phyloP scores from a whole-genome alignment of 305 asterid species.

The Solanum chacoense region DNA sequence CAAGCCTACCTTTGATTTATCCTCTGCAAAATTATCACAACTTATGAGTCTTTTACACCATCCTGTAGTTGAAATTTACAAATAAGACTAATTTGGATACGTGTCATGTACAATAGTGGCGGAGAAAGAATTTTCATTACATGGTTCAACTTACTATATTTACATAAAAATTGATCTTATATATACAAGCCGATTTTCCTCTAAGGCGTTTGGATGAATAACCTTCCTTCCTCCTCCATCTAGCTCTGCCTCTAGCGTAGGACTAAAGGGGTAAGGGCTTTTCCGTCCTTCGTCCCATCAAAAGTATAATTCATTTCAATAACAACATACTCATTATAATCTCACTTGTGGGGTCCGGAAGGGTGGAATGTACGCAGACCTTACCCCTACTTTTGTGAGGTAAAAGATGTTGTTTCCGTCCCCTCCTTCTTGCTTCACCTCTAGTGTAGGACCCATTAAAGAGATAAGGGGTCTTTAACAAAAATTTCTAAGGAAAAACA shows the following conservation, averaged over 20 bases:
- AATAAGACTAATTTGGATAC: not conserved
- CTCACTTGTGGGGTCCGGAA: not conserved
- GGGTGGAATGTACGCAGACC: not conserved
- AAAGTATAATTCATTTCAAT: not conserved
- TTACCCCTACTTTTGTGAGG: not conserved
- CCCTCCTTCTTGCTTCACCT: not conserved
- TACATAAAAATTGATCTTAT: not conserved
- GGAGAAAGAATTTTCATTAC: not conserved
- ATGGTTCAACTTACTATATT: not conserved
- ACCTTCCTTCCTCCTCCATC: not conserved
- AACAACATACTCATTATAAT: not conserved
- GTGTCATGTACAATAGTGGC: not conserved
- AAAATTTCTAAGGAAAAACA: not conserved
- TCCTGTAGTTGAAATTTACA: not conserved
- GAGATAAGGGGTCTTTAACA: not conserved
- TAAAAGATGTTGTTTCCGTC: not conserved
- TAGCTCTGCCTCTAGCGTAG: not conserved
- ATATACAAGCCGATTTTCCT: not conserved
- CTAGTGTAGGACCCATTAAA: not conserved
- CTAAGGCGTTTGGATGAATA: not conserved
- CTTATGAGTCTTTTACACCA: not conserved
- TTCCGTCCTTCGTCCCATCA: not conserved
- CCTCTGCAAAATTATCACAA: constrained; percentile 20
- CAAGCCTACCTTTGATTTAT: constrained; percentile 32
- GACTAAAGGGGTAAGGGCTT: not conserved